Evolutionary conservation across 164 flowering plant genomes (phyloP).

Genomic region (Chimonanthus salicifolius): DNA sequence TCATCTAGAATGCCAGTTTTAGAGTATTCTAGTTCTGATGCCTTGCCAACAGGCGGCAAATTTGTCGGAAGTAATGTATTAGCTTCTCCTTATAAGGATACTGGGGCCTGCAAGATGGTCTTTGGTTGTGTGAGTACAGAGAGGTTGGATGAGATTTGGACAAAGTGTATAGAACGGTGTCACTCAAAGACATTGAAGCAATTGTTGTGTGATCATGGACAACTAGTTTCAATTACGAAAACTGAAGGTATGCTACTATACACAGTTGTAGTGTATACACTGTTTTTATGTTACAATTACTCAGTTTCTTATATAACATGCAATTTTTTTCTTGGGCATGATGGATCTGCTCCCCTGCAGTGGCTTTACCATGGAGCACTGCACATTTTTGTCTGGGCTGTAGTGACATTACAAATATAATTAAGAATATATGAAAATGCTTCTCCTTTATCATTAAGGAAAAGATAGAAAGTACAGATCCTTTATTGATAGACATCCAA

Average conservation of each 20-base stretch:
- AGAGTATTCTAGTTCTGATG: slow-evolving; percentile 22
- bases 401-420: no score
- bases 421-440: no score
- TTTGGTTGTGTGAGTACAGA: slow-evolving; percentile 31
- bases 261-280: no score
- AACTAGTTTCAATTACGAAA: slow-evolving; percentile 73
- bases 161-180: slow-evolving; percentile 68
- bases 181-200: slow-evolving; percentile 89
- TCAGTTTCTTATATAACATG: neutral
- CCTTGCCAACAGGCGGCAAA: slow-evolving; percentile 24
- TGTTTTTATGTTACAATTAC: neutral
- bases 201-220: slow-evolving; percentile 64
- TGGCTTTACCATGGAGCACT: neutral
- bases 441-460: no score
- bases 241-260: slow-evolving; percentile 46
- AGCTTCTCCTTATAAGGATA: slow-evolving; percentile 25
- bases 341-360: neutral
- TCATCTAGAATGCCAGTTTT: slow-evolving; percentile 13
- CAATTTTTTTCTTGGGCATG: neutral
- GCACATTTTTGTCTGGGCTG: no score
- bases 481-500: no score
- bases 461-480: no score
- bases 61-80: slow-evolving; percentile 26
- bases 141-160: slow-evolving; percentile 65
- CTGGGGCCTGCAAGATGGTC: slow-evolving; percentile 16